phyloP scores from a whole-genome alignment of 2,329 filamentous ascomycete genomes.

The Mycogone perniciosa region DNA sequence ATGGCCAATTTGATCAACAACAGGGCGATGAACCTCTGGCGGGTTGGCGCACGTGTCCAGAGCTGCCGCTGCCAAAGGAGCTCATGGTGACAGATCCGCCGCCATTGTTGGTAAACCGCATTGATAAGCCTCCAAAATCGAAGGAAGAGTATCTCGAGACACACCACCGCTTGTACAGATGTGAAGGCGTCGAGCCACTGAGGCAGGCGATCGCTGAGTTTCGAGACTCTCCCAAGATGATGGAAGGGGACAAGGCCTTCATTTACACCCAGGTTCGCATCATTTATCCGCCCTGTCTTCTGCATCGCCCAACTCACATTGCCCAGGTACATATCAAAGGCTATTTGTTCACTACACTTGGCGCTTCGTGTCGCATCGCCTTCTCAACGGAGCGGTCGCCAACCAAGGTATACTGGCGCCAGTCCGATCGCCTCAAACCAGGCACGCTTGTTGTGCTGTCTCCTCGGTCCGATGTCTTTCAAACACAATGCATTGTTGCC shows the following conservation, averaged over 20 bases:
- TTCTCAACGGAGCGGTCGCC: constrained; percentile 63
- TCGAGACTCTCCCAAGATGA: constrained; percentile 43
- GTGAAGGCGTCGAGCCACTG: constrained; percentile 65
- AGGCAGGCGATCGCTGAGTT: constrained; percentile 58
- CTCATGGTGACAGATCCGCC: constrained; percentile 17
- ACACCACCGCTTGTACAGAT: constrained; percentile 70
- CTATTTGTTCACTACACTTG: constrained; percentile 55
- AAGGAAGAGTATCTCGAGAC: constrained; percentile 56
- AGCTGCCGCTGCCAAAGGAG: constrained; percentile 21
- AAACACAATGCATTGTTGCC: constrained; percentile 60
- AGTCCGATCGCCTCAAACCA: constrained; percentile 45
- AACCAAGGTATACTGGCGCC: constrained; percentile 60
- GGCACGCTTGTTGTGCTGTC: constrained; percentile 50
- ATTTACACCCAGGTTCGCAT: constrained; percentile 63
- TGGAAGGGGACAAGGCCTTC: constrained; percentile 51
- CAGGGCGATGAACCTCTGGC: background rate
- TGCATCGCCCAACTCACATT: background rate
- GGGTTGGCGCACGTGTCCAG: constrained; percentile 16
- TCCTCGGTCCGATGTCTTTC: constrained; percentile 53
- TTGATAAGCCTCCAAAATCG: constrained; percentile 4
- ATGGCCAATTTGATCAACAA: background rate
- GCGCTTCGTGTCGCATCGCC: constrained; percentile 59
- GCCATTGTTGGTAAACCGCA: constrained; percentile 10
- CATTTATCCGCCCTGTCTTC: background rate
- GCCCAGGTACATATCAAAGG: constrained; percentile 59